Base-by-base conservation (phyloP, 1,284 basidiomycete genomes). In the Marasmius fiardii region DNA sequence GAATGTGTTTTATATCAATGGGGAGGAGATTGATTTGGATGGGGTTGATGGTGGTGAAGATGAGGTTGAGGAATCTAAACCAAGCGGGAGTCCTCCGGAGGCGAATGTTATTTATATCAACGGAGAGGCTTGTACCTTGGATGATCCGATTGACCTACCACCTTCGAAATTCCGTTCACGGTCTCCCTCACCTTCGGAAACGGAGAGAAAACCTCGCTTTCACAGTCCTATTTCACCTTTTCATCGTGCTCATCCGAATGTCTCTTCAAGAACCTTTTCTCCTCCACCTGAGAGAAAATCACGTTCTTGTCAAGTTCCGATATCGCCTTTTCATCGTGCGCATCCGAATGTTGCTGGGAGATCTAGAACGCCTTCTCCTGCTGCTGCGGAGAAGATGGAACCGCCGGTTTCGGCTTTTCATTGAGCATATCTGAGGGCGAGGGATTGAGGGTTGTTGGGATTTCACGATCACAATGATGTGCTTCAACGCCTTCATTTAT, bases 1-100 rank as follows among this genome's bases (percentile, higher is more conserved):
- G 26, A 49, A 49, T 20, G 47, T 49, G 11, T 33, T 49, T n/a
- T 49, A 49, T n/a, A 49, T 49, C 47, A 49, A 49, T 49, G 47
- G 47, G 18, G 47, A 49, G 47, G 47, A 49, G 16, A 33, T 49
- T 16, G 47, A 49, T 26, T 33, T 49, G 26, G 47, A 49, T 33
- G 47, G 47, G 14, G 20, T n/a, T 20, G 47, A 31, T 16, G 20
- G 28, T 16, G 26, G 16, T 11, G 26, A 20, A 11, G 47, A 49
- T 7, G n/a, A 16, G 10, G 18, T 4, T 5, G 28, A 31, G 16
- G 24, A 18, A n/a, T n/a, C n/a, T n/a, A n/a, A n/a, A n/a, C n/a
- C n/a, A n/a, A n/a, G n/a, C n/a, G n/a, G 28, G 10, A 26, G 4
- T 31, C 47, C 23, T n/a, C 14, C 8, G 12, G 26, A 33, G 6